Conservation (phyloP, 768 basidiomycete genomes). For the Auriscalpium microsporum region DNA sequence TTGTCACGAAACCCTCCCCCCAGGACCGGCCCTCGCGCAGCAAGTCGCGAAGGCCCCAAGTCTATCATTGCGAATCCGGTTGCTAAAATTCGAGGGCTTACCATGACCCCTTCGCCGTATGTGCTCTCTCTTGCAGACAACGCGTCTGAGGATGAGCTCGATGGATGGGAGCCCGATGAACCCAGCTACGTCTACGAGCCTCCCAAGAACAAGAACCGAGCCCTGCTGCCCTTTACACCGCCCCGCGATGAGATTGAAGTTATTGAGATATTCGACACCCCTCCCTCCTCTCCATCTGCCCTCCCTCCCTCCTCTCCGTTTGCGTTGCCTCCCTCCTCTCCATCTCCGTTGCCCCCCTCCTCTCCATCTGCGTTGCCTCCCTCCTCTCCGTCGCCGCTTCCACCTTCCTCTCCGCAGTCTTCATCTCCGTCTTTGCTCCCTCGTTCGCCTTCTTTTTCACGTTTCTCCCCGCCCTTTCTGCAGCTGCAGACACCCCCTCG, state of each 20-base stretch:
- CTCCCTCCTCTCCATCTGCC: constrained; percentile 9
- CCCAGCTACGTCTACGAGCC: constrained; percentile 30
- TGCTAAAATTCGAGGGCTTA: background rate
- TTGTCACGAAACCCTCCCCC: too few relatives aligned
- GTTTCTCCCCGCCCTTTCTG: background rate
- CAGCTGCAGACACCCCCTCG: constrained; percentile 10
- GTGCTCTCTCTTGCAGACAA: background rate
- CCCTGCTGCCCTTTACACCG: background rate
- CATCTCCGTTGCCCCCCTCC: constrained; percentile 3
- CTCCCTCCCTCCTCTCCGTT: background rate
- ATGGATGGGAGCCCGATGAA: constrained; percentile 33
- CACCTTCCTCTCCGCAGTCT: background rate
- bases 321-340: background rate
- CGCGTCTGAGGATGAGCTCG: constrained; percentile 39
- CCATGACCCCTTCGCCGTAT: background rate
- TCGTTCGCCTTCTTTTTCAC: background rate
- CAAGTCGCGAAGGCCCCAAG: background rate
- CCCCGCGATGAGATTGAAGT: constrained; percentile 10
- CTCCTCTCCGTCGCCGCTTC: background rate
- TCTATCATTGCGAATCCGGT: background rate
- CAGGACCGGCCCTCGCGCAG: too few relatives aligned
- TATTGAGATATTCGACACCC: constrained; percentile 27
- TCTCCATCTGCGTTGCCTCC: background rate
- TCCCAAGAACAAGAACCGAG: constrained; percentile 5
- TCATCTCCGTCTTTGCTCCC: background rate